phyloP scores from a whole-genome alignment of 1,284 basidiomycete genomes.

The Wallemia mellicola region DNA sequence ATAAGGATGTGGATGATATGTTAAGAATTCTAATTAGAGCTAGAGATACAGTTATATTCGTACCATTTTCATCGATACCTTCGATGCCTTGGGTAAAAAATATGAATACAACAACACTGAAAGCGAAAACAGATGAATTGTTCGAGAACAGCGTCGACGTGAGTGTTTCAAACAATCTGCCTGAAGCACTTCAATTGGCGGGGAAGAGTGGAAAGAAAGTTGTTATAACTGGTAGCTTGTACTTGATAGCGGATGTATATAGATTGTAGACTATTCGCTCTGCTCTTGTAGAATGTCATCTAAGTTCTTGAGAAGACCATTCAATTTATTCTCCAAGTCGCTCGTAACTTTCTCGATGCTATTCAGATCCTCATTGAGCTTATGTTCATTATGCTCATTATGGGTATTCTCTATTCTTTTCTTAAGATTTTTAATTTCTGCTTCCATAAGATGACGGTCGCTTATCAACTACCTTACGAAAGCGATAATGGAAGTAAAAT shows the following conservation, averaged over 20 bases:
- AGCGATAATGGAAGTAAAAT: background rate
- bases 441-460: background rate
- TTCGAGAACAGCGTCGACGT: conserved; percentile 8
- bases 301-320: background rate
- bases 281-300: background rate
- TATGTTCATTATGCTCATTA: background rate
- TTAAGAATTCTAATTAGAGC: conserved; percentile 29
- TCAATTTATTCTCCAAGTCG: background rate
- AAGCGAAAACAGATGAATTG: conserved; percentile 18
- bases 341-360: background rate
- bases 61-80: conserved; percentile 34
- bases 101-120: conserved; percentile 24
- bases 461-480: background rate
- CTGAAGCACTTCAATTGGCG: conserved; percentile 6
- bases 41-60: conserved; percentile 23
- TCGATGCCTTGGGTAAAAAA: conserved; percentile 73
- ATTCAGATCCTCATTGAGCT: background rate
- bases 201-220: conserved; percentile 13
- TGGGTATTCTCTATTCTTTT: background rate
- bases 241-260: conserved; percentile 68
- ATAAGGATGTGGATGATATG: conserved; percentile 37
- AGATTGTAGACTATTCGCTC: conserved; percentile 16
- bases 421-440: background rate
- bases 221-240: conserved; percentile 62
- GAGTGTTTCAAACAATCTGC: conserved; percentile 5